phyloP scores from a whole-genome alignment of 768 basidiomycete species.

The Lactarius pseudohatsudake region DNA sequence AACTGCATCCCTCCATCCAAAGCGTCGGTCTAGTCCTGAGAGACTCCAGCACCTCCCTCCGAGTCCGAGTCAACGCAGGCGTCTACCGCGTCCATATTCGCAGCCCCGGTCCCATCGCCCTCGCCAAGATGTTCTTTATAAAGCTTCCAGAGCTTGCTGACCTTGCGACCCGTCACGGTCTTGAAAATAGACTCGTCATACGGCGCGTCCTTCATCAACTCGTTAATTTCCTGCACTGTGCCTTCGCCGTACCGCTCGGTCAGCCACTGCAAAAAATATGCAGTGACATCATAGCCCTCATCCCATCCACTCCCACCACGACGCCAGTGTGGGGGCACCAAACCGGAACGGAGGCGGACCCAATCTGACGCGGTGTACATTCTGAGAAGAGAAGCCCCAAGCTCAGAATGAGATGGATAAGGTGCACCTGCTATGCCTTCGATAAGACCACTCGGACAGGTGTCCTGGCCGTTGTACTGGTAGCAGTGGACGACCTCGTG shows the following conservation, averaged over 20 bases:
- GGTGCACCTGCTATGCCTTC: conserved; percentile 74
- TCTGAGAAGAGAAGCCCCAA: background rate
- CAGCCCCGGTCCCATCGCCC: conserved; percentile 4
- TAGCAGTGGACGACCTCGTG: conserved; percentile 83
- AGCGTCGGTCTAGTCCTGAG: background rate
- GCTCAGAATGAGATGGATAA: background rate
- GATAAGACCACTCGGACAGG: conserved; percentile 67
- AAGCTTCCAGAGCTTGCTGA: conserved; percentile 56
- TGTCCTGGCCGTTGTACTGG: conserved; percentile 62
- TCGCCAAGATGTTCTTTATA: conserved; percentile 50
- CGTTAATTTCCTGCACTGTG: conserved; percentile 59
- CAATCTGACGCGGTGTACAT: conserved; percentile 48
- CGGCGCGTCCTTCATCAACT: conserved; percentile 45
- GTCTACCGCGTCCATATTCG: background rate
- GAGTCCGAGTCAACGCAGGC: background rate
- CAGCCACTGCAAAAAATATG: conserved; percentile 71
- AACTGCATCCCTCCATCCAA: background rate
- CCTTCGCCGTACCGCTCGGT: conserved; percentile 54
- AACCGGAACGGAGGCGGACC: conserved; percentile 60
- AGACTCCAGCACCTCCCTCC: background rate
- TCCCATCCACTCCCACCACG: conserved; percentile 60
- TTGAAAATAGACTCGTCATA: conserved; percentile 56
- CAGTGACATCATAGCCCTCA: conserved; percentile 71
- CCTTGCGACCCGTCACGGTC: conserved; percentile 49
- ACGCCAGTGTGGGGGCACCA: conserved; percentile 72